Base-by-base conservation (phyloP, 306 rosid genomes). In the Medicago lupulina region DNA sequence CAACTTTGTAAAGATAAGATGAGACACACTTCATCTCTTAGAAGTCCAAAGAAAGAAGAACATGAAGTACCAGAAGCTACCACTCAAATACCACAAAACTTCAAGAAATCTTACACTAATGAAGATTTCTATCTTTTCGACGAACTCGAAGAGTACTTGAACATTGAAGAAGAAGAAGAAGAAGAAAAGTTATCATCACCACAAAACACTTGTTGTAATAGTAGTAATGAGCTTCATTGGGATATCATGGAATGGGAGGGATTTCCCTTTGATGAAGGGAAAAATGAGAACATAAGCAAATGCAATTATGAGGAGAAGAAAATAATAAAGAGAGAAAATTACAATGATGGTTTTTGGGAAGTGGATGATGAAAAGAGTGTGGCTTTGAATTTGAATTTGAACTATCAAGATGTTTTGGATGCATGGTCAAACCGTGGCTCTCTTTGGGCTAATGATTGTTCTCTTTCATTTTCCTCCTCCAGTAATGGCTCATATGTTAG, bases 401-500 rank as follows among this genome's bases (percentile, higher is more conserved):
- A 92, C 65, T 85, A 90, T 84, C 88, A 90, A 81, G 87, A 92
- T 3, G 97, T 92, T 53, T 70, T 90, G 88, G 90, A 92, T 66
- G 93, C 97, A 58, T 92, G 97, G 97, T 92, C 93, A 50, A 80
- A 87, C 70, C 91, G 96, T 11, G 92, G 97, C 0, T 78, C 96
- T 79, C 87, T 80, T 1, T 87, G 91, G 92, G 92, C 92, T 12
- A 76, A 87, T 23, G 91, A 82, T 6, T 83, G 40, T 70, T 86
- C 93, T 80, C 83, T 78, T 75, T 83, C 91, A 58, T 17, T 76
- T 66, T 41, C 86, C 6, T 36, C 85, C 4, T 15, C 57, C 55
- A 78, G 54, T 49, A 86, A 78, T 83, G 82, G 65, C 67, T 66
- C 71, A 73, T 87, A 89, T 83, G 97, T 91, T 43, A 87, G 94